These are phyloP conservation scores for Amylocystis lapponica DNA, from an alignment of 768 basidiomycete species.

Conservation along the genomic window DNA sequence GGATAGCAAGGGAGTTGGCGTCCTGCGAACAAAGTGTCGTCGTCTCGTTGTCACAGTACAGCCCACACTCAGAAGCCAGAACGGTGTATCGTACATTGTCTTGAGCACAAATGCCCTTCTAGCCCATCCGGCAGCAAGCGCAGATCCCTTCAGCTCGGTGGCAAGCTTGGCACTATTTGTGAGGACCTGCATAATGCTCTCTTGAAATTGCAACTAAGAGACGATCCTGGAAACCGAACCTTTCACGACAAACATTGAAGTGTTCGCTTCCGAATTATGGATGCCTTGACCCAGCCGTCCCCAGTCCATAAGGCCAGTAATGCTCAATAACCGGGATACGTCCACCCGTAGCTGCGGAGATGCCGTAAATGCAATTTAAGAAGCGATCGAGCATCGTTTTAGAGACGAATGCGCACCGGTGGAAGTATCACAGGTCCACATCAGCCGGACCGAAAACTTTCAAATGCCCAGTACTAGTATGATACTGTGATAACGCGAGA, in stretches of 20 bases:
- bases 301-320: slow-evolving; percentile 54
- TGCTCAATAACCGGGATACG: slow-evolving; percentile 42
- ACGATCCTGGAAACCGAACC: too few relatives aligned
- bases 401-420: too few relatives aligned
- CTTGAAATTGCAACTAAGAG: too few relatives aligned
- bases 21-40: slow-evolving; percentile 52
- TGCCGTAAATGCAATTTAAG: too few relatives aligned
- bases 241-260: slow-evolving; percentile 46
- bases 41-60: slow-evolving; percentile 51
- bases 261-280: slow-evolving; percentile 51
- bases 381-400: too few relatives aligned
- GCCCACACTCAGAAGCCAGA: slow-evolving; percentile 44
- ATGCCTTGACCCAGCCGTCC: slow-evolving; percentile 50
- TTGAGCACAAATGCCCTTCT: slow-evolving; percentile 46
- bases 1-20: slow-evolving; percentile 49
- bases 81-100: slow-evolving; percentile 40
- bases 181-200: slow-evolving; percentile 45
- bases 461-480: too few relatives aligned
- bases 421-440: too few relatives aligned
- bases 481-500: too few relatives aligned
- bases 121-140: slow-evolving; percentile 33
- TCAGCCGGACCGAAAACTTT: too few relatives aligned
- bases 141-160: slow-evolving; percentile 27
- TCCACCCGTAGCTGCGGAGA: too few relatives aligned
- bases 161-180: slow-evolving; percentile 43